phyloP scores from a whole-genome alignment of 331 rosid genomes.

The Acacia concinna region DNA sequence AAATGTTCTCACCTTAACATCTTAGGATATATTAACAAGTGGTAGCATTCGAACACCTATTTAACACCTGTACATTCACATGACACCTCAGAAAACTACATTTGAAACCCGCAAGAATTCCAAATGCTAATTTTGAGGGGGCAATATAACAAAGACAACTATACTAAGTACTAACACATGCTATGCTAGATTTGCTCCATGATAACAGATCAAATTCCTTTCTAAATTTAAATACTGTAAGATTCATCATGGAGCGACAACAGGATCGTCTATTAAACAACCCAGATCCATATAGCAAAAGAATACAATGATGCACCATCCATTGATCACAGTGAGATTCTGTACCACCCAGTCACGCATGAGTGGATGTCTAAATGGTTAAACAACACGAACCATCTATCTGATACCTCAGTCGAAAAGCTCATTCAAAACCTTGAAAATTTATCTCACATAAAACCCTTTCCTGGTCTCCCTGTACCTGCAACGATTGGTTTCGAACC shows the following conservation, averaged over 20 bases:
- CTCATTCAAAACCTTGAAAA: constrained; percentile 11
- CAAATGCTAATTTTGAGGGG: background rate
- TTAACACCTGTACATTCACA: background rate
- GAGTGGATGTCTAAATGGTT: constrained; percentile 15
- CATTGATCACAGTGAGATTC: constrained; percentile 48
- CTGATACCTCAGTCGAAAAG: background rate
- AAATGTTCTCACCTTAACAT: background rate
- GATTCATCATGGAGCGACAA: background rate
- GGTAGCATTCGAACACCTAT: background rate
- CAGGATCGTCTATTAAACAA: background rate
- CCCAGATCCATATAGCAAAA: constrained; percentile 25
- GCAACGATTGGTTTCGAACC: constrained; percentile 29
- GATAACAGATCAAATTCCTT: background rate
- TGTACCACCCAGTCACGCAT: constrained; percentile 33
- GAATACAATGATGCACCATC: constrained; percentile 22
- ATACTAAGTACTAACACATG: constrained; percentile 36
- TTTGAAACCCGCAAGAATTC: background rate
- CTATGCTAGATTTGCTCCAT: constrained; percentile 24
- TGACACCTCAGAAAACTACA: background rate
- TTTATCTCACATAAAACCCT: constrained; percentile 14
- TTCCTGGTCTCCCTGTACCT: constrained; percentile 23
- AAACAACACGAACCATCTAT: constrained; percentile 33
- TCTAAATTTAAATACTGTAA: background rate
- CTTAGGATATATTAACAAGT: background rate
- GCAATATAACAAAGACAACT: constrained; percentile 20